These are phyloP conservation scores for Venturia effusa DNA, from an alignment of 2,329 filamentous ascomycete genomes.

Conservation along the genomic window DNA sequence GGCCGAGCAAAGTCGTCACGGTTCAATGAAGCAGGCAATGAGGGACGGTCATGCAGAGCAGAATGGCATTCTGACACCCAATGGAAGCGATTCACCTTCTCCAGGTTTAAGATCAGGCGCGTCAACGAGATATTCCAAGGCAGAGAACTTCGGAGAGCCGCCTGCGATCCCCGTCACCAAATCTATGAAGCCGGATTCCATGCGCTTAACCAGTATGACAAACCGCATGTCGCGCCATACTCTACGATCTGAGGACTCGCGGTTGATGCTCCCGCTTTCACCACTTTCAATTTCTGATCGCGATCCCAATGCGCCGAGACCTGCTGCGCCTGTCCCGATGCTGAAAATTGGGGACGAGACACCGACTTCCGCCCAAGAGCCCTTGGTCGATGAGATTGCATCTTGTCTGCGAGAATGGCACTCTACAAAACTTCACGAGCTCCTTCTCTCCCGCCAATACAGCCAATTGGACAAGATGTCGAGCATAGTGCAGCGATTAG, in stretches of 20 bases:
- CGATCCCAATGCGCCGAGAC: constrained; percentile 60
- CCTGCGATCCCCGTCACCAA: constrained; percentile 9
- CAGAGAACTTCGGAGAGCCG: not conserved
- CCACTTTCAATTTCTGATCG: constrained; percentile 34
- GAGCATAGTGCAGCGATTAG: constrained; percentile 68
- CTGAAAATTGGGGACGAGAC: constrained; percentile 96
- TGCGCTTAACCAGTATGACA: constrained; percentile 8
- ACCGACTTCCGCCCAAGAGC: constrained; percentile 77
- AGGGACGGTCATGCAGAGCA: not conserved
- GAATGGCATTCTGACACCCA: constrained; percentile 12
- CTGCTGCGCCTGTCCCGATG: constrained; percentile 89
- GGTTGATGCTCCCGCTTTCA: constrained; percentile 27
- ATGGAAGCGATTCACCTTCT: constrained; percentile 9
- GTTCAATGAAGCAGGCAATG: not conserved
- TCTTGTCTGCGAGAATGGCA: constrained; percentile 97
- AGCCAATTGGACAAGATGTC: constrained; percentile 70
- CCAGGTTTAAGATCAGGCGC: not conserved
- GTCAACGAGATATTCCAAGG: not conserved
- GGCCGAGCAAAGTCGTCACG: constrained; percentile 4
- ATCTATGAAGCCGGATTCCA: constrained; percentile 4
- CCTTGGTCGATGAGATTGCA: constrained; percentile 92
- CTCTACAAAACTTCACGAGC: constrained; percentile 87
- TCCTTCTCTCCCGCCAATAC: constrained; percentile 77
- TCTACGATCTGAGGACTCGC: constrained; percentile 27
- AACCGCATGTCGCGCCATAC: constrained; percentile 28